Percentiles rank a stretch among this genome's conserved stretches.
These are phyloP conservation scores for Calonectria hawksworthii DNA, from an alignment of 2,329 filamentous ascomycete genomes.

Conservation along the genomic window DNA sequence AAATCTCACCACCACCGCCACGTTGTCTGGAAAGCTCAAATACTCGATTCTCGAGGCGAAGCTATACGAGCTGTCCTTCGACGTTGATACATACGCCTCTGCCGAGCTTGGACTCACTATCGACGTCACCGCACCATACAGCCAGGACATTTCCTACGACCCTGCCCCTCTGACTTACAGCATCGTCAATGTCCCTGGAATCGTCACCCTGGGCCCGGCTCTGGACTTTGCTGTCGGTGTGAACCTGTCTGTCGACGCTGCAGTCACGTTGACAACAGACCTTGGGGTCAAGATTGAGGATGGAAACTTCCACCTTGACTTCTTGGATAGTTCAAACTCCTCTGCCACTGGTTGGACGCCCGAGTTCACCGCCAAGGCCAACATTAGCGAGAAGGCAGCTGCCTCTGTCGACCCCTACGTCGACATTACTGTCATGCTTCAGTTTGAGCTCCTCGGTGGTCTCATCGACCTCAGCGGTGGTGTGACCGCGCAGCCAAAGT, in stretches of 20 bases:
- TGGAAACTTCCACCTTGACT: slow-evolving; percentile 56
- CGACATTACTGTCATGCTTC: slow-evolving; percentile 55
- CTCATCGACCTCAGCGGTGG: slow-evolving; percentile 55
- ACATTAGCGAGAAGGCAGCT: slow-evolving; percentile 50
- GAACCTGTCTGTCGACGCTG: slow-evolving; percentile 51
- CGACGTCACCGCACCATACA: slow-evolving; percentile 51
- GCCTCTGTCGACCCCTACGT: slow-evolving; percentile 51
- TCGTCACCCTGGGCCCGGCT: slow-evolving; percentile 54
- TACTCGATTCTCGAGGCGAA: slow-evolving; percentile 54
- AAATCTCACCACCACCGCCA: slow-evolving; percentile 51
- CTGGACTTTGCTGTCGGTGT: slow-evolving; percentile 55
- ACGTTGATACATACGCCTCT: slow-evolving; percentile 56
- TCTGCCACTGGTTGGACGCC: slow-evolving; percentile 53
- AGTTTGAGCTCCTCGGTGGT: slow-evolving; percentile 51
- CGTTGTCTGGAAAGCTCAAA: slow-evolving; percentile 58
- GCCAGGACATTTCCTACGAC: slow-evolving; percentile 51
- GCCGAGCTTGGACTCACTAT: slow-evolving; percentile 54
- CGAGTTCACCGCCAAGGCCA: slow-evolving; percentile 51
- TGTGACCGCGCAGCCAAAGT: slow-evolving; percentile 52
- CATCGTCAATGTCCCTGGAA: slow-evolving; percentile 55
- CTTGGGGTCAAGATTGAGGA: slow-evolving; percentile 50
- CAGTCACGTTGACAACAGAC: slow-evolving; percentile 48
- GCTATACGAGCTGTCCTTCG: slow-evolving; percentile 56
- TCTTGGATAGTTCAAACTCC: slow-evolving; percentile 48
- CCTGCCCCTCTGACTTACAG: slow-evolving; percentile 54